phyloP scores from a whole-genome alignment of 176 grass and related monocot species.

The Aegilops umbellulata region DNA sequence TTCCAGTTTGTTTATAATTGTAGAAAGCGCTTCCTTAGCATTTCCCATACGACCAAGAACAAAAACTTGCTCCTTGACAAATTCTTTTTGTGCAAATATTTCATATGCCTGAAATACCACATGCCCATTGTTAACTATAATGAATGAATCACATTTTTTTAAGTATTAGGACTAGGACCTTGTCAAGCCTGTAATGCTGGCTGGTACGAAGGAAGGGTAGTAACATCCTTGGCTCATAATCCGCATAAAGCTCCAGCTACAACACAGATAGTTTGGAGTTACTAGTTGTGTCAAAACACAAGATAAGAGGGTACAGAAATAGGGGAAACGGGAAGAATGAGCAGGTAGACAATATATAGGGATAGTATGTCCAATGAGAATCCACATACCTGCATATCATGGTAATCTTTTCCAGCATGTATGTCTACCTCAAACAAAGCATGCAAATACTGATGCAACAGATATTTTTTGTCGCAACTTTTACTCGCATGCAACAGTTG shows the following conservation, averaged over 20 bases:
- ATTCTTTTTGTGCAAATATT: constrained; percentile 64
- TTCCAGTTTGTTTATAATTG: constrained; percentile 93
- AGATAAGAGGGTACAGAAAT: constrained; percentile 13
- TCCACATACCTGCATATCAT: constrained; percentile 88
- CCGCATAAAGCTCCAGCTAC: constrained; percentile 96
- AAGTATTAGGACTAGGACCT: constrained; percentile 42
- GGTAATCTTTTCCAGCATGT: constrained; percentile 84
- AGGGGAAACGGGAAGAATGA: background rate
- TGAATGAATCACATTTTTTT: constrained; percentile 4
- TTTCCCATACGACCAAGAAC: constrained; percentile 98
- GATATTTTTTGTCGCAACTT: constrained; percentile 69
- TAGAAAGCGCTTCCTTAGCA: constrained; percentile 89
- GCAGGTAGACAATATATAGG: background rate
- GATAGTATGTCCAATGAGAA: background rate
- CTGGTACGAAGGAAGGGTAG: constrained; percentile 91
- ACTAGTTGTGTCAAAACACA: constrained; percentile 12
- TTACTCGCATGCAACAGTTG: constrained; percentile 64
- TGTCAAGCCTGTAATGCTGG: constrained; percentile 91
- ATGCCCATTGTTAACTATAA: constrained; percentile 21
- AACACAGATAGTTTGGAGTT: constrained; percentile 18
- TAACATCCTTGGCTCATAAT: constrained; percentile 82
- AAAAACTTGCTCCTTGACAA: constrained; percentile 84
- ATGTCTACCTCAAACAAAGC: constrained; percentile 87
- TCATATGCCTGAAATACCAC: constrained; percentile 86
- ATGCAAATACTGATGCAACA: constrained; percentile 89